Evolutionary conservation across 257 asterid species (phyloP), one percentile per base, ranked within the genome.

Genomic region (Plectranthus barbatus): DNA sequence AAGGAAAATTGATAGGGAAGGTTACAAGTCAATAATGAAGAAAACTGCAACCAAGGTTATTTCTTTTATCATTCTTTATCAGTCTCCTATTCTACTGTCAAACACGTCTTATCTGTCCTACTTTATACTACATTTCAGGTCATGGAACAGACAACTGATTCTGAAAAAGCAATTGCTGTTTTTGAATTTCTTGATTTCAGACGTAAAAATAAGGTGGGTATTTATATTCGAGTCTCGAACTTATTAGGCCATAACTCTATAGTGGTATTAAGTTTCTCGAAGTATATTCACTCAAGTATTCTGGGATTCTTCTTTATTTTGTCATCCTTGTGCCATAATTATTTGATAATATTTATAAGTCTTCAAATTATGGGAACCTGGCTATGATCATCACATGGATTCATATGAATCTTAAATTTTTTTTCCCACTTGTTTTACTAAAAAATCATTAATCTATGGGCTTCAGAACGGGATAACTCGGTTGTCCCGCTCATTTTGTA

Each of bases 41-140:
- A 93, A 89, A 90, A 83, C 97, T 36, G 99, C 97, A 41, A 85
- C 97, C 71, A 90, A 90, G 99, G 99, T 93, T 53, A n/a, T 67
- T 68, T 63, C 67, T 61, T 64, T 64, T 31, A 21, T 45, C 70
- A 20, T 71, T 46, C 64, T 20, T 56, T 54, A 4, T n/a, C 23
- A 56, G 56, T 57, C 29, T 76, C 39, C 23, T 40, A 64, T 60
- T 12, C 53, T 62, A 52, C 66, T 58, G 47, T 24, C 29, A 23
- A 45, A n/a, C 49, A 7, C 68, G 58, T 9, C 45, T 62, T 56
- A 64, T 63, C 56, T 69, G 46, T 60, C 63, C 59, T 71, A 42
- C 69, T 59, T 56, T 64, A 56, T 23, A 59, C 65, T 66, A 44
- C 62, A 64, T 66, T 79, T 71, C 78, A 93, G 99, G 99, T 93